phyloP scores from a whole-genome alignment of 257 asterid genomes.

The Solanum ahanhuiri region DNA sequence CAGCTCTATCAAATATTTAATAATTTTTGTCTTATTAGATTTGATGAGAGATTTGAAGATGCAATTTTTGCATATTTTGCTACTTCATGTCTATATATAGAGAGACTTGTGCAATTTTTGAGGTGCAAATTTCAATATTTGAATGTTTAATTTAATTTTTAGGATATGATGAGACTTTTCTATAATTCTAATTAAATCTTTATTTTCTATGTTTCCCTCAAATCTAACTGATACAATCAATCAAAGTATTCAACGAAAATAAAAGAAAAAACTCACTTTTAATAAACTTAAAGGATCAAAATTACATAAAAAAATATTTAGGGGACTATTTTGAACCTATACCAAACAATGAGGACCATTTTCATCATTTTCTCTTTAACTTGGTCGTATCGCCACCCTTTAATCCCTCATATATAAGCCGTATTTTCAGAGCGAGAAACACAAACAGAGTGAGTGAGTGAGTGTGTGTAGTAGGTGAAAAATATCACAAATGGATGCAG shows the following conservation, averaged over 20 bases:
- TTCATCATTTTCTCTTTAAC: neutral
- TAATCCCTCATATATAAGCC: neutral
- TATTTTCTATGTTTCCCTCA: neutral
- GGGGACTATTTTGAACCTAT: neutral
- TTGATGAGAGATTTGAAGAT: neutral
- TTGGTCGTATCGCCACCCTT: neutral
- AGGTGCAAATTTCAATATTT: neutral
- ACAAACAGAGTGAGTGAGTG: neutral
- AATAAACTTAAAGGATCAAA: neutral
- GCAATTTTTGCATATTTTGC: neutral
- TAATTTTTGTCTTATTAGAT: no score
- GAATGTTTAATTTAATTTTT: neutral
- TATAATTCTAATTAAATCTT: neutral
- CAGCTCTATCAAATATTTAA: no score
- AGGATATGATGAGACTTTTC: neutral
- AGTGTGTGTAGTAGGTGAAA: neutral
- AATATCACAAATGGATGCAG: conserved; percentile 53
- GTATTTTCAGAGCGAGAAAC: neutral
- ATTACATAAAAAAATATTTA: neutral
- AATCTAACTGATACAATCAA: neutral
- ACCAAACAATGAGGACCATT: neutral
- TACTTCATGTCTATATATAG: neutral
- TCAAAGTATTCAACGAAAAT: neutral
- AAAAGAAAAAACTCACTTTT: neutral
- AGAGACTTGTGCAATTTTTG: neutral